These are phyloP conservation scores for Vigna hirtella DNA, from an alignment of 306 rosid species.

Conservation along the genomic window DNA sequence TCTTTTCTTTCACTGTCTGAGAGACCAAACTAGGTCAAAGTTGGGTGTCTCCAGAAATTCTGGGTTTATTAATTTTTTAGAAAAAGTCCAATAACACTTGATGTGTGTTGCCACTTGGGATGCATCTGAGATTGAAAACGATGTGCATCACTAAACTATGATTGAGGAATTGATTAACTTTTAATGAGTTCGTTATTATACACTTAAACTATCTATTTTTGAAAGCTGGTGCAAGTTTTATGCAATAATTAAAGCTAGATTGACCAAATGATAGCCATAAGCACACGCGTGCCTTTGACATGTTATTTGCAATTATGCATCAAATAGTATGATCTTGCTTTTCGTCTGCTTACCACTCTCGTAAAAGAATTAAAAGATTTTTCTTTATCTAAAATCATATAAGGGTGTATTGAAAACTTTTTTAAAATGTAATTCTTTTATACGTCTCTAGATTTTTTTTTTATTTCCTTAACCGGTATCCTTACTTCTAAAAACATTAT, in stretches of 20 bases:
- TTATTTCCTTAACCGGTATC: too few species aligned
- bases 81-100: constrained; percentile 17
- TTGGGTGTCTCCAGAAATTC: not conserved
- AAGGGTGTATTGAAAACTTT: too few species aligned
- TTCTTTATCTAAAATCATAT: too few species aligned
- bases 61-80: not conserved
- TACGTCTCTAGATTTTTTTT: too few species aligned
- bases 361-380: too few species aligned
- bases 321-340: not conserved
- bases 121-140: constrained; percentile 27
- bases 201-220: constrained; percentile 26
- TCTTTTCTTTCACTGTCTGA: not conserved
- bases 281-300: constrained; percentile 41
- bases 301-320: not conserved
- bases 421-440: too few species aligned
- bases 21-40: not conserved
- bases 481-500: too few species aligned
- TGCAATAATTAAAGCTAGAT: not conserved
- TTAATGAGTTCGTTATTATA: not conserved
- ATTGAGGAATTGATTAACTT: constrained; percentile 14
- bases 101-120: constrained; percentile 14
- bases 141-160: constrained; percentile 1
- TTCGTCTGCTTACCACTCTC: too few species aligned
- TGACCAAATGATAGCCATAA: constrained; percentile 5
- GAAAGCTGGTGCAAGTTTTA: not conserved